Base-by-base conservation (phyloP, 1,284 basidiomycete genomes). In the Termitomyces sp. region DNA sequence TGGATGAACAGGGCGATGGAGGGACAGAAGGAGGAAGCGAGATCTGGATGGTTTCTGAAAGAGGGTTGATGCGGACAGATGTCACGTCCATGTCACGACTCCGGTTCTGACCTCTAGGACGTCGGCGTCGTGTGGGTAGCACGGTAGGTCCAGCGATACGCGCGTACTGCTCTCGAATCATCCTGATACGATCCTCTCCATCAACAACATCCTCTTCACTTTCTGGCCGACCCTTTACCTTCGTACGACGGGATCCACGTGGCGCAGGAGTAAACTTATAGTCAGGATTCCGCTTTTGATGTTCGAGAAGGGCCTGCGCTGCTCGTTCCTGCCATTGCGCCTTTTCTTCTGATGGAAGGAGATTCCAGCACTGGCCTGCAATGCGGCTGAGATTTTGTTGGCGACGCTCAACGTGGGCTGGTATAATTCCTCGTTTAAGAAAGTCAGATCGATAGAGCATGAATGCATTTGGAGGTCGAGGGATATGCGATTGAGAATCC, bases 381-480 rank as follows among this genome's bases (percentile, higher is more conserved):
- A 83, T 68, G 50, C 74, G 70, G 62, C 81, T 84, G 57, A 85
- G 70, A 49, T 83, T 80, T 67, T 88, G 80, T 64, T 81, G 79
- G 24, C 76, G 77, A 50, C 66, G 71, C 61, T 81, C 79, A 38
- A 75, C 64, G 26, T 70, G 54, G 17, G 63, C 55, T 2, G 75
- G 73, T 24, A 78, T 70, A 1, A 58, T 43, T 5, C 59, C 58
- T 8, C 64, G 68, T 61, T 80, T 81, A 34, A 90, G 73, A 44
- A 88, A 80, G 61, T 88, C 80, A 13, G 88, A 88, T 47, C 91
- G 83, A 68, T 84, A 94, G 53, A 94, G 75, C 68, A 92, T 88
- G 70, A 92, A 93, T 6, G 90, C 86, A 65, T 93, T 92, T 17
- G 86, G 79, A 1, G 89, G 86, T n/a, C 90, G 81, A 51, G 86